phyloP scores from a whole-genome alignment of 202 grass and related monocot species.

The Hordeum pubiflorum region DNA sequence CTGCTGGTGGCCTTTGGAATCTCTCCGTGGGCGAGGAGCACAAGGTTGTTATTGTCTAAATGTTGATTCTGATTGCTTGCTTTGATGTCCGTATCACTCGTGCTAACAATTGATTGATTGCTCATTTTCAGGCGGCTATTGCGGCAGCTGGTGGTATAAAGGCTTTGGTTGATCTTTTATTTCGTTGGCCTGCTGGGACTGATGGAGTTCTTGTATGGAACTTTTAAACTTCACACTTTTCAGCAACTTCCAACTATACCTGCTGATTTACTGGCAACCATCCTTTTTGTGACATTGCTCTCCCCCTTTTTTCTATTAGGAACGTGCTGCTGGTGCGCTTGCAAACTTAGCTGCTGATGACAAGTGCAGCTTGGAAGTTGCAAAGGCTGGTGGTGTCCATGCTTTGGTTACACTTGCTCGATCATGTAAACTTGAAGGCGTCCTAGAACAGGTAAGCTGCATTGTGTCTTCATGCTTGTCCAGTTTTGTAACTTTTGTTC shows the following conservation, averaged over 20 bases:
- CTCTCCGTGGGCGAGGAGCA: slow-evolving; percentile 98
- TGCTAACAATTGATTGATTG: slow-evolving; percentile 27
- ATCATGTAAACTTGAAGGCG: slow-evolving; percentile 86
- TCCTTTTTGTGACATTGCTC: not conserved
- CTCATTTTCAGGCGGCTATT: slow-evolving; percentile 63
- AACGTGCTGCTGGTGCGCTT: slow-evolving; percentile 93
- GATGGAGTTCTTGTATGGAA: slow-evolving; percentile 92
- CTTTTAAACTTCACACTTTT: slow-evolving; percentile 21
- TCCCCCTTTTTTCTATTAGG: slow-evolving; percentile 46
- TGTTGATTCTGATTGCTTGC: slow-evolving; percentile 21
- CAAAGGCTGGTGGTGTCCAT: slow-evolving; percentile 87
- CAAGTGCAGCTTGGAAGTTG: slow-evolving; percentile 97
- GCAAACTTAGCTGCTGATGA: slow-evolving; percentile 98
- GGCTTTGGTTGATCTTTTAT: slow-evolving; percentile 93
- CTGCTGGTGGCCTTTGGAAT: slow-evolving; percentile 99
- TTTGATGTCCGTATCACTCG: not conserved
- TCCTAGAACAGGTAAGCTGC: slow-evolving; percentile 77
- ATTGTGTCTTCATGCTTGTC: slow-evolving; percentile 1
- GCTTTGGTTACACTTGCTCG: slow-evolving; percentile 95
- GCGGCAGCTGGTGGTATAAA: slow-evolving; percentile 79
- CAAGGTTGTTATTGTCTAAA: slow-evolving; percentile 63
- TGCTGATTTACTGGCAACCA: slow-evolving; percentile 2
- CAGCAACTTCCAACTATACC: not conserved
- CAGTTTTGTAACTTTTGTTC: not conserved
- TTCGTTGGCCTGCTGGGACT: slow-evolving; percentile 75